phyloP scores from a whole-genome alignment of 108 stramenopile species.

The Mayamaea pseudoterrestris region DNA sequence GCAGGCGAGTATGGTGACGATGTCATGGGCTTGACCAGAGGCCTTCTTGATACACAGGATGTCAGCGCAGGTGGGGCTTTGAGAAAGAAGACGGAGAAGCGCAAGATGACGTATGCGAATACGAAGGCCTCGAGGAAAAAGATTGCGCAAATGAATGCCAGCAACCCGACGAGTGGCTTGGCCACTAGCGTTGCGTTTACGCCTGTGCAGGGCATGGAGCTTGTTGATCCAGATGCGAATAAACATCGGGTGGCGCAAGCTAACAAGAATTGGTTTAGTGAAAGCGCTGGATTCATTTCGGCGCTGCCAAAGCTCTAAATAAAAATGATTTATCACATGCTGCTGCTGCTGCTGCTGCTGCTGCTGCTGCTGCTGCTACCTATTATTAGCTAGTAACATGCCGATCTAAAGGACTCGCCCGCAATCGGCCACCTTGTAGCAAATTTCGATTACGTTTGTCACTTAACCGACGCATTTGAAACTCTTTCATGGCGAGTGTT shows the following conservation, averaged over 20 bases:
- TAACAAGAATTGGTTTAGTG: slow-evolving; percentile 82
- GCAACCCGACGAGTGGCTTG: slow-evolving; percentile 44
- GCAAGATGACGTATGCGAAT: slow-evolving; percentile 69
- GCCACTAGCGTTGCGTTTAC: slow-evolving; percentile 80
- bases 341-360: too few species aligned
- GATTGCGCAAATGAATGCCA: slow-evolving; percentile 27
- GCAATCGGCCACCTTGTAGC: slow-evolving; percentile 55
- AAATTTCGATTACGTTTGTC: slow-evolving; percentile 36
- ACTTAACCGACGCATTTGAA: slow-evolving; percentile 58
- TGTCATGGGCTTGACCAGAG: slow-evolving; percentile 87
- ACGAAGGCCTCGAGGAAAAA: slow-evolving; percentile 65
- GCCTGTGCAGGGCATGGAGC: slow-evolving; percentile 74
- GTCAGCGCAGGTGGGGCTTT: slow-evolving; percentile 39
- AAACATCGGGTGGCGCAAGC: slow-evolving; percentile 50
- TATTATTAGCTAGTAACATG: not conserved
- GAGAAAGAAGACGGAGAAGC: slow-evolving; percentile 55
- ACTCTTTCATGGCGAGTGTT: slow-evolving; percentile 50
- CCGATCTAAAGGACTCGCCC: not conserved
- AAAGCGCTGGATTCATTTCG: slow-evolving; percentile 75
- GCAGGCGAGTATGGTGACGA: slow-evolving; percentile 91
- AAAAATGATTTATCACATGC: not conserved
- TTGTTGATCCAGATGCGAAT: slow-evolving; percentile 81
- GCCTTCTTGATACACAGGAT: slow-evolving; percentile 70
- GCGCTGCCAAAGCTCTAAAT: slow-evolving; percentile 41
- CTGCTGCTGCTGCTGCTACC: too few species aligned